These are phyloP conservation scores for Penicillium crustosum DNA, from an alignment of 2,329 filamentous ascomycete genomes.

Conservation along the genomic window DNA sequence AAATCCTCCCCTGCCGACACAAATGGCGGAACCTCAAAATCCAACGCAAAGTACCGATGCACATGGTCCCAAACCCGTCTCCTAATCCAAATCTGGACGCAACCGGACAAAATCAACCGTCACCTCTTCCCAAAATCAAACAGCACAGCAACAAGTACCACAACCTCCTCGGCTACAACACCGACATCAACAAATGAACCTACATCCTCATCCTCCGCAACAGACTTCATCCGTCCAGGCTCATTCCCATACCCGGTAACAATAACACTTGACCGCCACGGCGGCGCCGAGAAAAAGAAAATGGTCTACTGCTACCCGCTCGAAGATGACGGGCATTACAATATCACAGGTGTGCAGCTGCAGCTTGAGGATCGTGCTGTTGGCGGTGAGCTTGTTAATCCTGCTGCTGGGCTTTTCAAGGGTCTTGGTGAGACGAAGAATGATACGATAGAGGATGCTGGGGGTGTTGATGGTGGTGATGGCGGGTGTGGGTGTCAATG, in stretches of 20 bases:
- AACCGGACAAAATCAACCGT: constrained; percentile 36
- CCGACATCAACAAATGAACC: constrained; percentile 20
- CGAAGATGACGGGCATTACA: constrained; percentile 49
- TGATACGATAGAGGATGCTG: constrained; percentile 25
- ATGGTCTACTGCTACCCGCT: constrained; percentile 62
- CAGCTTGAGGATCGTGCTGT: constrained; percentile 54
- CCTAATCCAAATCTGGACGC: constrained; percentile 64
- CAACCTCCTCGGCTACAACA: constrained; percentile 14
- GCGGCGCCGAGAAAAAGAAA: constrained; percentile 55
- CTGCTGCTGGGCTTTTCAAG: constrained; percentile 49
- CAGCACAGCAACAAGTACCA: constrained; percentile 10
- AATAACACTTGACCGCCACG: constrained; percentile 61
- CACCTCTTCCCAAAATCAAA: constrained; percentile 22
- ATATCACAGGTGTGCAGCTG: constrained; percentile 47
- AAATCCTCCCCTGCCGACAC: constrained; percentile 47
- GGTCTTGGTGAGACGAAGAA: constrained; percentile 5
- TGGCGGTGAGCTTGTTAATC: constrained; percentile 54
- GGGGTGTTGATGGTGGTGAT: constrained; percentile 59
- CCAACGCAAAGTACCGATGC: constrained; percentile 51
- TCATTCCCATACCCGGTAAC: constrained; percentile 63
- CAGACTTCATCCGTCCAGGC: constrained; percentile 53
- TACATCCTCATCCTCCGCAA: constrained; percentile 37
- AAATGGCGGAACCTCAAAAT: constrained; percentile 51
- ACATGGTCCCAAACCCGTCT: constrained; percentile 64
- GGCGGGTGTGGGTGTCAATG: constrained; percentile 62